Evolutionary conservation across 2,329 filamentous ascomycete species (phyloP), one percentile per base, ranked within the genome.

Genomic region (Fusarium humuli): DNA sequence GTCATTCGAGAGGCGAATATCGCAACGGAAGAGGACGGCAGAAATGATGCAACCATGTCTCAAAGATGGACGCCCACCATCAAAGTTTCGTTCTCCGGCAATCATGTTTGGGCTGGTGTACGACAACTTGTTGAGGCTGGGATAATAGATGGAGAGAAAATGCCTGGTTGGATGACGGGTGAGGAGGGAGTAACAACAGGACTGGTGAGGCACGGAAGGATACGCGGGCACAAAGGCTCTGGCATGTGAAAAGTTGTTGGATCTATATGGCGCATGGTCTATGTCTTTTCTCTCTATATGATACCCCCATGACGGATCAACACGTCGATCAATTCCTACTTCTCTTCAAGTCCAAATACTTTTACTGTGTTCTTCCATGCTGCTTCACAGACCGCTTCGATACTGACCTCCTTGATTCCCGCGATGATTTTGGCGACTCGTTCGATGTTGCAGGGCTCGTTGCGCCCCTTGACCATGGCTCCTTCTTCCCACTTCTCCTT

Each of bases 401-500:
- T 86, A 6, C 86, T 81, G 6, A 97, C 84, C 0, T 88, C 93
- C 80, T 97, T 98, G 69, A 98, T 91, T 44, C 87, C 90, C 2
- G 96, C 95, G 70, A 99, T 90, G 54, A 95, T 93, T 79, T 91
- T 90, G n/a, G 94, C 96, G 16, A 99, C 92, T 56, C 91, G 90
- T 70, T 91, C 89, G 71, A 99, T 98, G 56, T 88, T 91, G 74
- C 92, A 94, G 12, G 95, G 93, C 81, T 99, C 96, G 77, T 99
- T 99, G 65, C 96, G 88, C 1, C 95, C 94, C 82, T 98, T 99
- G 56, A 99, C 88, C 92, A 98, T 95, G 42, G 86, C 86, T 0
- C 94, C 95, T 75, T 93, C 89, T 46, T 88, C 87, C 91, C 94
- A 99, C 79, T 93, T 97, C 82, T 99, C 96, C 82, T 97, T 98